Percentiles rank a stretch among this genome's conserved stretches.
These are phyloP conservation scores for Musa beccarii DNA, from an alignment of 176 grass and related monocot genomes.

Conservation along the genomic window DNA sequence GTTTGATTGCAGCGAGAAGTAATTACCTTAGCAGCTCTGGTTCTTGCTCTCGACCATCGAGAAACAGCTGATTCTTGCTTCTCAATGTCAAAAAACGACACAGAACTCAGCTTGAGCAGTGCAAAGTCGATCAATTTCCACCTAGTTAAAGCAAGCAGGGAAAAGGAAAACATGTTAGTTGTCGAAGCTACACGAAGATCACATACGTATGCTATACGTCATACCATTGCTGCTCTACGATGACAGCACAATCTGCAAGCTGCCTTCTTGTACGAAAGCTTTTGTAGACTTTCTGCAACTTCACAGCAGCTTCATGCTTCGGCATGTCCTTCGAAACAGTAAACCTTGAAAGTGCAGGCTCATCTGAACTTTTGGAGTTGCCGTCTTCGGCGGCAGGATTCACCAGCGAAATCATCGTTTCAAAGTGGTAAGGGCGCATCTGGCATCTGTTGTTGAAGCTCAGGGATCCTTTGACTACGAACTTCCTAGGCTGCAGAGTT, in stretches of 20 bases:
- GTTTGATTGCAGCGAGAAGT: neutral
- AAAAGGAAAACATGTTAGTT: neutral
- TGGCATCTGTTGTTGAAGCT: constrained; percentile 49
- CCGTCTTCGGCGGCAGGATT: constrained; percentile 33
- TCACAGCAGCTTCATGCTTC: constrained; percentile 51
- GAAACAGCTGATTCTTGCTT: constrained; percentile 66
- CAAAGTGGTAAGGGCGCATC: constrained; percentile 22
- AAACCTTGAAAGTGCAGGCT: constrained; percentile 20
- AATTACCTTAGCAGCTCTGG: constrained; percentile 60
- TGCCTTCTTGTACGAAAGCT: constrained; percentile 82
- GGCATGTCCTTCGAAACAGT: constrained; percentile 27
- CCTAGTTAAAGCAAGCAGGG: constrained; percentile 29
- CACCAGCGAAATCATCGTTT: constrained; percentile 30
- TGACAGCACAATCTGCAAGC: constrained; percentile 80
- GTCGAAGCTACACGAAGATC: neutral
- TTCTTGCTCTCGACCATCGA: constrained; percentile 76
- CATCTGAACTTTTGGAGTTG: constrained; percentile 15
- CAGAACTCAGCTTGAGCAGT: constrained; percentile 60
- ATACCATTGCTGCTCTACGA: constrained; percentile 85
- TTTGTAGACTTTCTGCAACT: constrained; percentile 81
- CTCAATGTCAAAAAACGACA: constrained; percentile 65
- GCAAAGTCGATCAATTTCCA: constrained; percentile 84
- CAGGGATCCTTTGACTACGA: constrained; percentile 37
- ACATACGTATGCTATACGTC: neutral
- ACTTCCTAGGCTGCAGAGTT: constrained; percentile 25